A percentile compares a stretch with the other conserved stretches of the same genome.
phyloP scores from a whole-genome alignment of 2,329 filamentous ascomycete species.

The Lasiodiplodia sp. region DNA sequence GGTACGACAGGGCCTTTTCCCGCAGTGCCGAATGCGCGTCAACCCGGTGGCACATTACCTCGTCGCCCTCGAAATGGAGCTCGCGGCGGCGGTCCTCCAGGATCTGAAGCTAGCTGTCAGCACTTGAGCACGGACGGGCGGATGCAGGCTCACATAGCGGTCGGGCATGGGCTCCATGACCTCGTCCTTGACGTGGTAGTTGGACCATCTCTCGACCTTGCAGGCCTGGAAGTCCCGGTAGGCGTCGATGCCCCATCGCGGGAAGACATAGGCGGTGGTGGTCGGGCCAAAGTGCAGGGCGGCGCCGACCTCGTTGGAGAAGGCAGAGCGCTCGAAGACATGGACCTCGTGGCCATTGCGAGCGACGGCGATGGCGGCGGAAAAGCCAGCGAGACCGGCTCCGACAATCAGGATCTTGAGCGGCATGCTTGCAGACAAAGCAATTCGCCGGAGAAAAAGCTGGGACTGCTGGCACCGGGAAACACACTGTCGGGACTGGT shows the following conservation, averaged over 20 bases:
- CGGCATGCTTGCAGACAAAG: conserved; percentile 15
- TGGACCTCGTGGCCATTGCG: conserved; percentile 37
- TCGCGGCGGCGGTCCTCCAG: conserved; percentile 16
- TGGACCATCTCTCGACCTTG: conserved; percentile 29
- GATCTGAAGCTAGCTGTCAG: not conserved
- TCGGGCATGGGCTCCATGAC: not conserved
- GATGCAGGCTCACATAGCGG: conserved; percentile 14
- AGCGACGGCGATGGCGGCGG: conserved; percentile 35
- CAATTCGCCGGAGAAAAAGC: conserved; percentile 11
- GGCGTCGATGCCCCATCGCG: conserved; percentile 45
- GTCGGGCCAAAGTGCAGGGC: conserved; percentile 53
- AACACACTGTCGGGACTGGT: conserved; percentile 16
- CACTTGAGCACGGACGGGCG: not conserved
- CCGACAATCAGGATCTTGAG: conserved; percentile 35
- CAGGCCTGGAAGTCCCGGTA: conserved; percentile 30
- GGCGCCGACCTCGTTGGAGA: conserved; percentile 53
- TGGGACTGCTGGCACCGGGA: not conserved
- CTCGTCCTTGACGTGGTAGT: conserved; percentile 10
- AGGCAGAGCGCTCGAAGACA: conserved; percentile 38
- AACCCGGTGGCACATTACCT: conserved; percentile 23
- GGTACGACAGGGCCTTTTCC: conserved; percentile 17
- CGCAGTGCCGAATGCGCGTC: conserved; percentile 15
- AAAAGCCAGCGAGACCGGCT: conserved; percentile 37
- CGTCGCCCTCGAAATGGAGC: conserved; percentile 20
- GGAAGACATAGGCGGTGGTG: conserved; percentile 42